Evolutionary conservation across 2,329 filamentous ascomycete species (phyloP), one percentile per base, ranked within the genome.

Genomic region (Lecanicillium sp.): DNA sequence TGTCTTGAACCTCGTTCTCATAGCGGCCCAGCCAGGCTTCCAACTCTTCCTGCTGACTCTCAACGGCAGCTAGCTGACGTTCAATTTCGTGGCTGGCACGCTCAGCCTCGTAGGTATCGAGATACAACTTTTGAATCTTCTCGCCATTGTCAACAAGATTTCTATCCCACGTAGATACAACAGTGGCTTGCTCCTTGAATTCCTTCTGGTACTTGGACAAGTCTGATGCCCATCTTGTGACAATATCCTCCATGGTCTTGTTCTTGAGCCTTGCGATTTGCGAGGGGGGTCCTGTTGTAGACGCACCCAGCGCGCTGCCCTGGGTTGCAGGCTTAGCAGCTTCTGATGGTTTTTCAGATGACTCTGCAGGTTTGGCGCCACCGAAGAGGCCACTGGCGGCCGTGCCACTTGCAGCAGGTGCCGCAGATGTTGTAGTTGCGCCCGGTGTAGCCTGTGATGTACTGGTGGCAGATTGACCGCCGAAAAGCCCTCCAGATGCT

Each of bases 181-280:
- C 83, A 44, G 80, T 75, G 4, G 94, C 90, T 59, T 96, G 88
- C 25, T 83, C 75, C 57, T 94, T 88, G 67, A 96, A 98, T 43
- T 94, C 87, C 59, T 95, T 94, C 55, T 96, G 90, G 56, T 98
- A 95, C 55, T 94, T 94, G 38, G 88, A 84, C 35, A 98, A 70
- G 55, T 96, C 92, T 0, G 88, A 87, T 2, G 92, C 92, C 92
- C 92, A 98, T 22, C 88, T 80, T 4, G 87, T 95, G 48, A 98
- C 88, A 47, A 98, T 95, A 58, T 98, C 92, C 55, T 98, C 92
- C 85, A 98, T 95, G 1, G 90, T 95, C 67, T 95, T 96, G 63
- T 95, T 95, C 70, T 95, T 95, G 28, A 98, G 71, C 19, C 92
- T 83, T 4, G 90, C 92, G 52, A 94, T 79, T 41, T 88, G 82